A percentile compares a stretch with the other conserved stretches of the same genome.
These are phyloP conservation scores for Septoria linicola DNA, from an alignment of 2,329 filamentous ascomycete genomes.

Conservation along the genomic window DNA sequence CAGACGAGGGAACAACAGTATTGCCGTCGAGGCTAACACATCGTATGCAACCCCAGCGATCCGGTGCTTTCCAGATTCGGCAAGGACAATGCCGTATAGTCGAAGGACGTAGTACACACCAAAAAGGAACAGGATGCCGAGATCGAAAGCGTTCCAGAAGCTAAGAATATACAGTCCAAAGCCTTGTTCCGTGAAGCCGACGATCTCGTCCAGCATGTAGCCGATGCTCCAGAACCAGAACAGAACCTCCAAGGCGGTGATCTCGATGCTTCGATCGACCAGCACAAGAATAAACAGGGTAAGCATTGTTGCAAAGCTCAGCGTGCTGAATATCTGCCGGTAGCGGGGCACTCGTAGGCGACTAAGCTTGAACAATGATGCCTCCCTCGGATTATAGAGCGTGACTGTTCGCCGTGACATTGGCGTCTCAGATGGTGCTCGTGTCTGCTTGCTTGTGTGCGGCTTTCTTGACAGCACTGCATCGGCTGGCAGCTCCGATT, in stretches of 20 bases:
- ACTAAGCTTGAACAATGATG: constrained; percentile 88
- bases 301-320: constrained; percentile 82
- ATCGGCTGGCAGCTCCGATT: constrained; percentile 34
- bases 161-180: constrained; percentile 97
- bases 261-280: constrained; percentile 69
- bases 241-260: constrained; percentile 79
- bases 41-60: constrained; percentile 88
- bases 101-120: constrained; percentile 88
- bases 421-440: constrained; percentile 31
- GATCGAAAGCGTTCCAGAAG: constrained; percentile 94
- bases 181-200: constrained; percentile 94
- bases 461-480: constrained; percentile 33
- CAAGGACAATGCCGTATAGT: constrained; percentile 80
- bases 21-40: constrained; percentile 86
- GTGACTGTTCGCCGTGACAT: constrained; percentile 70
- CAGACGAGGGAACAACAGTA: constrained; percentile 83
- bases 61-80: constrained; percentile 64
- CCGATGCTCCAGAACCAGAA: constrained; percentile 99
- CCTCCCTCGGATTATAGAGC: constrained; percentile 85
- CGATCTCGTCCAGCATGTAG: constrained; percentile 94
- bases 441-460: constrained; percentile 23
- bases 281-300: constrained; percentile 83
- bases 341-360: constrained; percentile 88
- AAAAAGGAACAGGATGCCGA: constrained; percentile 82
- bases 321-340: constrained; percentile 82